These are phyloP conservation scores for Wickerhamomyces hampshirensis DNA, from an alignment of 805 yeast genomes.

Conservation along the genomic window DNA sequence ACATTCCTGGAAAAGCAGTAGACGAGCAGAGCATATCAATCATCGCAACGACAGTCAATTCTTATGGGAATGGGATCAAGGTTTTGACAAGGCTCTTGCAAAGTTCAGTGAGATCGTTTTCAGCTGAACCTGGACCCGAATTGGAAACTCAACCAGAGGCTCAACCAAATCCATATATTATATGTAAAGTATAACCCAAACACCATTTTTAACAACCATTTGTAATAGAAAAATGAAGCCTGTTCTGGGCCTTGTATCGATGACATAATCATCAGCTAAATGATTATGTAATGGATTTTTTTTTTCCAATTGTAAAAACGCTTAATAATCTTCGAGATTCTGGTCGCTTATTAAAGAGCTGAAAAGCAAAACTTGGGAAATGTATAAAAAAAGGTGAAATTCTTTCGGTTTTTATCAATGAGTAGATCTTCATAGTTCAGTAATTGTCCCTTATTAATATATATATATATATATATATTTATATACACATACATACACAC, in stretches of 20 bases:
- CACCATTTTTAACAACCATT: too few relatives aligned
- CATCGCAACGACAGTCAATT: slow-evolving; percentile 50
- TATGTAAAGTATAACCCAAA: too few relatives aligned
- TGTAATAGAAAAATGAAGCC: too few relatives aligned
- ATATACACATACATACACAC: too few relatives aligned
- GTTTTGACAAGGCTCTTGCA: slow-evolving; percentile 59
- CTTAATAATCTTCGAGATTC: neutral
- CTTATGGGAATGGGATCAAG: slow-evolving; percentile 90
- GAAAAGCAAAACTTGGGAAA: neutral
- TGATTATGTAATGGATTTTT: too few relatives aligned
- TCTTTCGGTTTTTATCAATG: neutral
- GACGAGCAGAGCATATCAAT: slow-evolving; percentile 57
- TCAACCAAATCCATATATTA: too few relatives aligned
- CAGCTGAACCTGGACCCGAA: neutral
- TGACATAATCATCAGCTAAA: too few relatives aligned
- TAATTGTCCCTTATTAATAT: too few relatives aligned
- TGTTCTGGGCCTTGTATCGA: too few relatives aligned
- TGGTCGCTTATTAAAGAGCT: neutral
- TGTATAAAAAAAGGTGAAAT: neutral
- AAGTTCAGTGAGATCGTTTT: slow-evolving; percentile 4
- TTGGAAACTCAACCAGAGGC: too few relatives aligned
- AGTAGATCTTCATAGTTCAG: neutral
- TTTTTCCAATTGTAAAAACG: too few relatives aligned
- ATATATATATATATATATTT: too few relatives aligned
- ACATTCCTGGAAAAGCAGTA: slow-evolving; percentile 60